Evolutionary conservation across 768 basidiomycete species (phyloP).

Genomic region (Pleurotus salmoneostramineus): DNA sequence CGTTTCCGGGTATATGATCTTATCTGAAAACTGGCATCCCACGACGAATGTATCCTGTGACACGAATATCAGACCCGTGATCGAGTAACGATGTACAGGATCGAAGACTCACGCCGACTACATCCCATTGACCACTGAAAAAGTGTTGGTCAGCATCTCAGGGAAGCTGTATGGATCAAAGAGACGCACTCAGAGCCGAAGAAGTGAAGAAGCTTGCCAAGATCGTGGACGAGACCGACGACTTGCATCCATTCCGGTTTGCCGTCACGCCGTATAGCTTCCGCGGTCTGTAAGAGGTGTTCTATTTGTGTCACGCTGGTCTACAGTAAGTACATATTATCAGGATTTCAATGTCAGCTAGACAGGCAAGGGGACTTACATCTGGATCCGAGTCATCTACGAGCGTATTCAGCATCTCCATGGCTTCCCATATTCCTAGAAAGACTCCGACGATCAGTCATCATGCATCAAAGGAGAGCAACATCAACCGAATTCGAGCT

Average conservation of each 20-base stretch:
- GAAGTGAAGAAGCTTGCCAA: conserved; percentile 83
- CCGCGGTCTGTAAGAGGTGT: conserved; percentile 88
- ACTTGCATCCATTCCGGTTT: conserved; percentile 93
- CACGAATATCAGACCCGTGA: conserved; percentile 9
- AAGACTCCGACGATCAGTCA: not conserved
- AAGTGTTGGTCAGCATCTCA: not conserved
- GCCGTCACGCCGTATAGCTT: conserved; percentile 79
- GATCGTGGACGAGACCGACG: conserved; percentile 83
- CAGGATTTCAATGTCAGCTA: too few relatives aligned
- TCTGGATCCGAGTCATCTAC: conserved; percentile 91
- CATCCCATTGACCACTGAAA: conserved; percentile 79
- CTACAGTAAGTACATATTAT: conserved; percentile 26
- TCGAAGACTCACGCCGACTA: conserved; percentile 65
- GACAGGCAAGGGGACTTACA: conserved; percentile 30
- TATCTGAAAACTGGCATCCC: conserved; percentile 82
- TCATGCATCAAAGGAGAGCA: too few relatives aligned
- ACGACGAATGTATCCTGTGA: conserved; percentile 51
- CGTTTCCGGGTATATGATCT: conserved; percentile 76
- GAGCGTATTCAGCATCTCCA: conserved; percentile 81
- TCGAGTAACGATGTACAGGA: not conserved
- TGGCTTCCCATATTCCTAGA: conserved; percentile 65
- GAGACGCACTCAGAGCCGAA: conserved; percentile 57
- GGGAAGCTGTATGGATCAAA: not conserved
- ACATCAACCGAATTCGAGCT: not conserved
- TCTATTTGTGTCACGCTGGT: conserved; percentile 81